Percentiles rank a stretch among this genome's conserved stretches.
Conservation (phyloP, 2,329 filamentous ascomycete genomes). For the Achaetomium macrosporum region DNA sequence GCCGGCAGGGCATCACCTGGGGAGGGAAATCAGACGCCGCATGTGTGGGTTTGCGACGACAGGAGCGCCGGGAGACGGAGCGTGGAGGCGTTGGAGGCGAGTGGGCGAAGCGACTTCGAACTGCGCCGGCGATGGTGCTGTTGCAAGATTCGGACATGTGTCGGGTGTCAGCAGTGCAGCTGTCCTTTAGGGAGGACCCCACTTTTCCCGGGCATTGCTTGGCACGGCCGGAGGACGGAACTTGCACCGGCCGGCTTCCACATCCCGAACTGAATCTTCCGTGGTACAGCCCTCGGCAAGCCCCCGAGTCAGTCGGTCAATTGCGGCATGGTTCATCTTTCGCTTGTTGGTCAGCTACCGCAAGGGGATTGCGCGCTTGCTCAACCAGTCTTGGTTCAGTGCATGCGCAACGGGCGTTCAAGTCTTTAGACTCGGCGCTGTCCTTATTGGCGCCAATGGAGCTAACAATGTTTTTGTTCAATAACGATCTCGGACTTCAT, state of each 20-base stretch:
- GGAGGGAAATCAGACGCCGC: slow-evolving; percentile 3
- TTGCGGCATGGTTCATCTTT: not conserved
- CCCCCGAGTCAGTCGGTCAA: too few relatives aligned
- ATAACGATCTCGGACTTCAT: not conserved
- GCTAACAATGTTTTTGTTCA: not conserved
- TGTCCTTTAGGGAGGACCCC: not conserved
- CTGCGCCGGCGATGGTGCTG: not conserved
- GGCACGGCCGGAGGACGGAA: too few relatives aligned
- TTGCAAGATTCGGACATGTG: not conserved
- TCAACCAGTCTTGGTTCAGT: not conserved
- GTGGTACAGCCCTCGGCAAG: too few relatives aligned
- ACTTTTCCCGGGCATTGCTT: too few relatives aligned
- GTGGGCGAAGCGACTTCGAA: not conserved
- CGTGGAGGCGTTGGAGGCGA: not conserved
- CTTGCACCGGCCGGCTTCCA: too few relatives aligned
- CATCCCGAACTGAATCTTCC: too few relatives aligned
- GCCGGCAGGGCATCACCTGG: slow-evolving; percentile 25
- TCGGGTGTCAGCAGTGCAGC: too few relatives aligned
- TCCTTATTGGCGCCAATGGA: not conserved
- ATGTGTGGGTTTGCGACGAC: slow-evolving; percentile 14
- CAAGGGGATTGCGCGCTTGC: not conserved
- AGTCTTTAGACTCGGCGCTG: not conserved
- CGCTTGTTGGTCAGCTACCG: not conserved
- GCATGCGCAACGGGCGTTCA: not conserved
- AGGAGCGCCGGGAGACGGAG: not conserved